Evolutionary conservation across 2,329 filamentous ascomycete genomes (phyloP).

Genomic region (Neopestalotiopsis sp.): DNA sequence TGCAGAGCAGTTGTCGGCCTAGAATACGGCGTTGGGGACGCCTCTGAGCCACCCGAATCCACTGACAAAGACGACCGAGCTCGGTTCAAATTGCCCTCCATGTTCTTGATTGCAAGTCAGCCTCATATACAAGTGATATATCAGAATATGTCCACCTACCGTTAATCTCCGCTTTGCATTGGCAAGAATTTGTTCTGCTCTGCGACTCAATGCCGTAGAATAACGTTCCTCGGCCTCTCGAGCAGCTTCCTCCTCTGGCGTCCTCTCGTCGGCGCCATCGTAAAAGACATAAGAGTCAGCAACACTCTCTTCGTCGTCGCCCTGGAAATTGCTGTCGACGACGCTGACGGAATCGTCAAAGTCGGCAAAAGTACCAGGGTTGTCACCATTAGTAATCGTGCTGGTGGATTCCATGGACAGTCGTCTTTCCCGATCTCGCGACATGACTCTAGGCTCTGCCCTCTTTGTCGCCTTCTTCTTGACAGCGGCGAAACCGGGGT

Average conservation of each 20-base stretch:
- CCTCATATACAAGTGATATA: background rate
- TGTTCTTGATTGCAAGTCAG: constrained; percentile 63
- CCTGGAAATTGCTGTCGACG: constrained; percentile 69
- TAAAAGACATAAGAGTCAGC: constrained; percentile 58
- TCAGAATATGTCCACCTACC: constrained; percentile 55
- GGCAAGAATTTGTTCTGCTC: constrained; percentile 88
- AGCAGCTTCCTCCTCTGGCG: constrained; percentile 31
- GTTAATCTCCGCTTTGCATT: constrained; percentile 90
- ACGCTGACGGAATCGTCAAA: constrained; percentile 67
- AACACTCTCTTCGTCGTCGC: constrained; percentile 70
- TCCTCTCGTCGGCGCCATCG: constrained; percentile 33
- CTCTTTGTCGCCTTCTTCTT: constrained; percentile 57
- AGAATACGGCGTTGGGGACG: constrained; percentile 52
- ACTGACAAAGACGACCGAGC: constrained; percentile 67
- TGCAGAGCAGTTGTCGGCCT: constrained; percentile 44
- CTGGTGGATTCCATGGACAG: constrained; percentile 65
- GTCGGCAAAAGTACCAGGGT: constrained; percentile 57
- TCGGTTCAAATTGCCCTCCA: constrained; percentile 88
- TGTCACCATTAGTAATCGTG: constrained; percentile 60
- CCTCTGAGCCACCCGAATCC: constrained; percentile 54
- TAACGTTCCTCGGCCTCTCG: constrained; percentile 60
- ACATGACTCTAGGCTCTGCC: constrained; percentile 36
- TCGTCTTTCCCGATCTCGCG: constrained; percentile 50
- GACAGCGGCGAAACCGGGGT: constrained; percentile 44
- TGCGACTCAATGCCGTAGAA: constrained; percentile 78